Conservation (phyloP, 768 basidiomycete genomes). For the Heimioporus sp. region DNA sequence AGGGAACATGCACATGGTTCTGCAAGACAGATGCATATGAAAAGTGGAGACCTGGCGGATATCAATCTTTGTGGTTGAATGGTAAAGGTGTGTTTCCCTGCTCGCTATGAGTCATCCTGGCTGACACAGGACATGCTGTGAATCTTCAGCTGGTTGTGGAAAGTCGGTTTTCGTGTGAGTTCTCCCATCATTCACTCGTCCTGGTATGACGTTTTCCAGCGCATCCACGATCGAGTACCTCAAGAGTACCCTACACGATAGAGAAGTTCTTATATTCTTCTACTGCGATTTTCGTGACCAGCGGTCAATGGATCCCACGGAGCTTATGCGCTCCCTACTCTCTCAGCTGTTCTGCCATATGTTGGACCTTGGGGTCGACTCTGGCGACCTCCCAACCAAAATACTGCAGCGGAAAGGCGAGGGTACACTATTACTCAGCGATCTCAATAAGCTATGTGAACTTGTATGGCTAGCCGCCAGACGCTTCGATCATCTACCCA, state of each 20-base stretch:
- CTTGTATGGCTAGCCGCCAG: neutral
- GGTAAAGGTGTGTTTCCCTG: neutral
- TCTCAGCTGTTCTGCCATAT: conserved; percentile 1
- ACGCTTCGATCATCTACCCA: neutral
- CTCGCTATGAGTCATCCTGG: neutral
- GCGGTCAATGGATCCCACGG: neutral
- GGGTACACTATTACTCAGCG: neutral
- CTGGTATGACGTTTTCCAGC: neutral
- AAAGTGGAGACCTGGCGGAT: neutral
- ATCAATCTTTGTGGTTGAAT: neutral
- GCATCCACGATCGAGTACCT: neutral
- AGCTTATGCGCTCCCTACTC: conserved; percentile 8
- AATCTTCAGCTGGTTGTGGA: neutral
- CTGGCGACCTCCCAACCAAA: neutral
- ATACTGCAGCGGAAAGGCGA: conserved; percentile 1
- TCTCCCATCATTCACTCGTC: neutral
- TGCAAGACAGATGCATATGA: neutral
- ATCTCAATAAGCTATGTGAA: neutral
- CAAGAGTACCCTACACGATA: neutral
- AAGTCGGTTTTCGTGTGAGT: neutral
- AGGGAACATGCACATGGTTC: neutral
- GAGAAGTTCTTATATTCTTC: conserved; percentile 2
- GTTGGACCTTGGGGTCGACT: neutral
- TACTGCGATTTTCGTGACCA: conserved; percentile 9
- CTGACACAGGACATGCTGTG: neutral